phyloP scores from a whole-genome alignment of 331 rosid species.

The Malus hybrid region DNA sequence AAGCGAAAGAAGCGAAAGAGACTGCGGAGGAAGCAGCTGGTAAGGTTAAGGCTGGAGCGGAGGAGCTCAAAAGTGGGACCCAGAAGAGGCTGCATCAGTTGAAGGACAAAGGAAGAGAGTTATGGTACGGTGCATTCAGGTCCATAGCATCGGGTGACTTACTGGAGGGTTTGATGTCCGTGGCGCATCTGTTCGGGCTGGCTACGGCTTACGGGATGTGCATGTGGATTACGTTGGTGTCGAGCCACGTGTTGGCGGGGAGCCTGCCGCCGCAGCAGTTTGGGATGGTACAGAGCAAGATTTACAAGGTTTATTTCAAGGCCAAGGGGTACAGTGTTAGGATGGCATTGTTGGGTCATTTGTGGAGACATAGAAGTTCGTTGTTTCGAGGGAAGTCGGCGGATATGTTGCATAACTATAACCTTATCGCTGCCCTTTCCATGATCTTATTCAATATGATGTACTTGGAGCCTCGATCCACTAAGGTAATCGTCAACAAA shows the following conservation, averaged over 20 bases:
- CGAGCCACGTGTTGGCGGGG: constrained; percentile 48
- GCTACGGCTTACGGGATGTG: constrained; percentile 60
- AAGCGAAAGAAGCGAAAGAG: background rate
- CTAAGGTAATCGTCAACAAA: constrained; percentile 39
- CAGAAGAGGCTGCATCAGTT: background rate
- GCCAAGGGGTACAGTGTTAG: constrained; percentile 42
- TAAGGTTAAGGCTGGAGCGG: background rate
- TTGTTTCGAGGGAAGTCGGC: constrained; percentile 2
- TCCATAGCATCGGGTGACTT: background rate
- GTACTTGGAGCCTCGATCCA: constrained; percentile 74
- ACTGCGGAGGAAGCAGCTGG: background rate
- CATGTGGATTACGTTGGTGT: constrained; percentile 66
- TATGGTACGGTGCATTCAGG: background rate
- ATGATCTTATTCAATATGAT: constrained; percentile 38
- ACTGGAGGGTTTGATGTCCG: constrained; percentile 7
- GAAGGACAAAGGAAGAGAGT: background rate
- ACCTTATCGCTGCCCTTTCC: constrained; percentile 39
- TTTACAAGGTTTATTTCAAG: constrained; percentile 64
- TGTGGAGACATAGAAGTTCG: constrained; percentile 10
- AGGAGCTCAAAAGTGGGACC: constrained; percentile 6
- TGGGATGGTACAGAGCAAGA: constrained; percentile 79
- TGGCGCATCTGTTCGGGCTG: constrained; percentile 39
- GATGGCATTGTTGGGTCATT: constrained; percentile 40
- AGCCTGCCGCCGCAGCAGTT: constrained; percentile 67
- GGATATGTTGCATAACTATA: constrained; percentile 31